Evolutionary conservation across 1,139 yeast species (phyloP).

Genomic region (Casaregolazyma suthepensis): DNA sequence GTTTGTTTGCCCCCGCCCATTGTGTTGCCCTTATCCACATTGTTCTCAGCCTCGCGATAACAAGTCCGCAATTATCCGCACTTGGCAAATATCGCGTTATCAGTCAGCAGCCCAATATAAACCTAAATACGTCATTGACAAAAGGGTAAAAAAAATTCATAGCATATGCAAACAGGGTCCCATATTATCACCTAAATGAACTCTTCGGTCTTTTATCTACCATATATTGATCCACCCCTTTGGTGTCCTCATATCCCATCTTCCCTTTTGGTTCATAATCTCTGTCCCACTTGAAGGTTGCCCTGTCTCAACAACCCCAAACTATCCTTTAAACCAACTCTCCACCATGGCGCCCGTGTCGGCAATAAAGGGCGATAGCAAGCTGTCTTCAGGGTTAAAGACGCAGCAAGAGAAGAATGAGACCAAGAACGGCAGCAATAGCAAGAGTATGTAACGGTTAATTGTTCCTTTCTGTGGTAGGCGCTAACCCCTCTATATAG

Average conservation of each 20-base stretch:
- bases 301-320: neutral
- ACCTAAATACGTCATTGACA: neutral
- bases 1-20: neutral
- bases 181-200: neutral
- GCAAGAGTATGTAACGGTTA: neutral
- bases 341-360: slow-evolving; percentile 7
- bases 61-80: neutral
- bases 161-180: neutral
- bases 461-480: neutral
- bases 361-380: slow-evolving; percentile 8
- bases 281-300: neutral
- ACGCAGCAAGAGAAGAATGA: slow-evolving; percentile 5
- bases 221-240: neutral
- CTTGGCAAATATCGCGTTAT: neutral
- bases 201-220: neutral
- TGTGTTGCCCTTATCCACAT: neutral
- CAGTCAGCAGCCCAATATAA: neutral
- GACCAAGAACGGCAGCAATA: slow-evolving; percentile 3
- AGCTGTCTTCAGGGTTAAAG: slow-evolving; percentile 13
- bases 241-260: neutral
- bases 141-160: neutral
- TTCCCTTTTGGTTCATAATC: neutral
- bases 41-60: neutral
- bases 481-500: slow-evolving; percentile 19
- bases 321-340: slow-evolving; percentile 1